These are phyloP conservation scores for Leccinum broughii DNA, from an alignment of 768 basidiomycete species.

Conservation along the genomic window DNA sequence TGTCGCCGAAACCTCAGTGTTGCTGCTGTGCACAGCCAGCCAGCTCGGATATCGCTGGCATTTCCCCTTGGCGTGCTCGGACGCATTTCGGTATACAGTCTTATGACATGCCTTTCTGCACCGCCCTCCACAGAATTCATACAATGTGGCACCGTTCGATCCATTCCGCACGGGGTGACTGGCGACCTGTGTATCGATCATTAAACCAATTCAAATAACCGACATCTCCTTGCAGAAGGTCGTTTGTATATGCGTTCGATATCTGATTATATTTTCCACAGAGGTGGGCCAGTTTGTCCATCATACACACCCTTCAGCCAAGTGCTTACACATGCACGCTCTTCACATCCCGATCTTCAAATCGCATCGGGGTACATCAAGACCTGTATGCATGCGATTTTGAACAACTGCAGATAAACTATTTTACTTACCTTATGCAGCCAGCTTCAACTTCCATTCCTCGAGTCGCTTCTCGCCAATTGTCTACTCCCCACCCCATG, in stretches of 20 bases:
- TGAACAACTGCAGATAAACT: not conserved
- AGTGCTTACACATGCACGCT: not conserved
- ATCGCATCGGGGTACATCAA: not conserved
- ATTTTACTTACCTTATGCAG: not conserved
- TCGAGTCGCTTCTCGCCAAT: not conserved
- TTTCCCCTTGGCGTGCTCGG: not conserved
- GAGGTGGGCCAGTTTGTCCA: too few species aligned
- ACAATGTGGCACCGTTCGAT: not conserved
- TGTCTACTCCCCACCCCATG: not conserved
- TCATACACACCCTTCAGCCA: not conserved
- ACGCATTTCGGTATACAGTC: not conserved
- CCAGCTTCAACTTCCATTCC: conserved; percentile 8
- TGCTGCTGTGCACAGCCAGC: not conserved
- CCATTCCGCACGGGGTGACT: not conserved
- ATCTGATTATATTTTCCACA: not conserved
- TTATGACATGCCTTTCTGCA: not conserved
- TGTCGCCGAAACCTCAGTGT: not conserved
- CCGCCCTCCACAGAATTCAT: not conserved
- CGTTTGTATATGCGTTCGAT: not conserved
- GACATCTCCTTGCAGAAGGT: not conserved
- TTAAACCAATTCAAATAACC: not conserved
- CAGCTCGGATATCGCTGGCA: too few species aligned
- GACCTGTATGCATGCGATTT: not conserved
- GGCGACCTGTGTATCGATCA: not conserved
- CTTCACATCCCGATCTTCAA: not conserved